A percentile compares a stretch with the other conserved stretches of the same genome.
These are phyloP conservation scores for Monilinia fructigena DNA, from an alignment of 2,329 filamentous ascomycete genomes.

Conservation along the genomic window DNA sequence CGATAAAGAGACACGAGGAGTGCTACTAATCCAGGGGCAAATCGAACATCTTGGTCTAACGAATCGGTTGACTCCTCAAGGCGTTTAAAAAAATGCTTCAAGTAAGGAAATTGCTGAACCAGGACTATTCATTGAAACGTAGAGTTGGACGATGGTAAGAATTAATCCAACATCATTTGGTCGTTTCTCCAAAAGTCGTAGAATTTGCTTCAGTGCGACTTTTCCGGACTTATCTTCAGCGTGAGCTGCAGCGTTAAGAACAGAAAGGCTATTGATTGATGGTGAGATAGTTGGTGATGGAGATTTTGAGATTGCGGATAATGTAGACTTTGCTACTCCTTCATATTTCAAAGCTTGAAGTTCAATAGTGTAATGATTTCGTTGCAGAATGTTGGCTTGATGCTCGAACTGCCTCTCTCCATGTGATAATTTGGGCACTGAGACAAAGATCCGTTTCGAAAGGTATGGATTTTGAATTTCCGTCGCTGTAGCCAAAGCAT, in stretches of 20 bases:
- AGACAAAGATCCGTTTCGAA: conserved; percentile 59
- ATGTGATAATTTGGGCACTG: conserved; percentile 51
- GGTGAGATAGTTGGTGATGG: conserved; percentile 50
- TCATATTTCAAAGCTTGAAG: conserved; percentile 66
- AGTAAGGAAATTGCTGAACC: conserved; percentile 73
- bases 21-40: conserved; percentile 80
- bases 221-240: conserved; percentile 63
- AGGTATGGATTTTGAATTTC: conserved; percentile 63
- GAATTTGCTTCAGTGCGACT: conserved; percentile 66
- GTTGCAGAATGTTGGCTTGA: conserved; percentile 60
- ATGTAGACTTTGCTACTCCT: conserved; percentile 55
- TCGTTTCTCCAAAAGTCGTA: conserved; percentile 68
- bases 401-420: conserved; percentile 70
- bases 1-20: conserved; percentile 77
- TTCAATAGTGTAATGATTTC: conserved; percentile 64
- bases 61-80: conserved; percentile 61
- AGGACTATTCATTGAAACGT: conserved; percentile 68
- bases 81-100: conserved; percentile 69
- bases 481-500: conserved; percentile 49
- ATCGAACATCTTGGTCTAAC: conserved; percentile 67
- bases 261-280: conserved; percentile 55
- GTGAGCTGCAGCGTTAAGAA: conserved; percentile 72
- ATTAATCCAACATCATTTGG: conserved; percentile 79
- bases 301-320: conserved; percentile 46
- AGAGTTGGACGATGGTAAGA: conserved; percentile 78